Conservation (phyloP, 257 asterid species). For the Ocimum tenuiflorum region DNA sequence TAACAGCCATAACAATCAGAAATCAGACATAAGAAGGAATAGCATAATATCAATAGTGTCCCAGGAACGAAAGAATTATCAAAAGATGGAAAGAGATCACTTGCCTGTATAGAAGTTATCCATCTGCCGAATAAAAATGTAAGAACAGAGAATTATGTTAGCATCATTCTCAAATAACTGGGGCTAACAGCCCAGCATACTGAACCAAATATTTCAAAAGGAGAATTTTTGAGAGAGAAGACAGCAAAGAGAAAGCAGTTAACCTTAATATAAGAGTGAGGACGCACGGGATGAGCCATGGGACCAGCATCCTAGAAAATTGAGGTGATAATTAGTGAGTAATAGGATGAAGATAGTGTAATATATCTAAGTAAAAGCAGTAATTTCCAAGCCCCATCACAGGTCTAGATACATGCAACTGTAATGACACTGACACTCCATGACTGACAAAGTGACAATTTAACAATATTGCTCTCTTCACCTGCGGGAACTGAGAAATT, state of each 20-base stretch:
- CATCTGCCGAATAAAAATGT: slow-evolving; percentile 47
- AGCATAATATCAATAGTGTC: background rate
- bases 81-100: slow-evolving; percentile 16
- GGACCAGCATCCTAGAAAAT: slow-evolving; percentile 79
- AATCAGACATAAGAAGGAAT: slow-evolving; percentile 3
- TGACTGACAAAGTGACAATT: background rate
- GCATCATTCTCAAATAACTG: background rate
- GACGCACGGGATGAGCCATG: slow-evolving; percentile 89
- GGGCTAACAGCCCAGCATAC: background rate
- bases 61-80: background rate
- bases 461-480: slow-evolving; percentile 13
- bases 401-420: background rate
- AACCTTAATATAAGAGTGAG: slow-evolving; percentile 77
- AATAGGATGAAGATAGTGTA: background rate
- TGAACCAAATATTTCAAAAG: background rate
- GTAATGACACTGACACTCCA: background rate
- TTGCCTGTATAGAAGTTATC: slow-evolving; percentile 84
- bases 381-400: background rate
- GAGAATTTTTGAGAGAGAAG: background rate
- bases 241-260: slow-evolving; percentile 7
- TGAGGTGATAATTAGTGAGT: slow-evolving; percentile 3
- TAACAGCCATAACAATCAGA: slow-evolving; percentile 23
- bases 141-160: slow-evolving; percentile 13
- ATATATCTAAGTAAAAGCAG: background rate
- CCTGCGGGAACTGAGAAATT: slow-evolving; percentile 74